A percentile compares a stretch with the other conserved stretches of the same genome.
These are phyloP conservation scores for Acanthochlamys bracteata DNA, from an alignment of 106 monocot genomes.

Conservation along the genomic window DNA sequence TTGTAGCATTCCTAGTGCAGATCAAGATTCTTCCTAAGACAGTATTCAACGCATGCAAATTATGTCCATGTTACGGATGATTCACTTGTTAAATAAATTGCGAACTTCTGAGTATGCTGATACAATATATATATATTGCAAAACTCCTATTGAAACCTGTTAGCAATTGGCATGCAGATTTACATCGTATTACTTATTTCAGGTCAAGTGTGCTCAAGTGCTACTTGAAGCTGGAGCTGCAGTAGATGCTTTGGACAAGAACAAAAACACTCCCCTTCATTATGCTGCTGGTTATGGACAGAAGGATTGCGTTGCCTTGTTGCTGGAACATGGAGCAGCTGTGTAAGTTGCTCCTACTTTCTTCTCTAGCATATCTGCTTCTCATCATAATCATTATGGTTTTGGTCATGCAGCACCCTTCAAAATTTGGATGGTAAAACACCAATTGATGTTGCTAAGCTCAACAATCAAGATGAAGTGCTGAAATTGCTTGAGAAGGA, in stretches of 20 bases:
- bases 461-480: constrained; percentile 90
- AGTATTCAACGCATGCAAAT: no score
- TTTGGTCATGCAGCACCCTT: constrained; percentile 48
- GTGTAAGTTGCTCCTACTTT: constrained; percentile 49
- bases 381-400: background rate
- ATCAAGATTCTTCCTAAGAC: no score
- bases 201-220: constrained; percentile 74
- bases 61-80: no score
- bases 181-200: constrained; percentile 1
- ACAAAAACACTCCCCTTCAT: constrained; percentile 95
- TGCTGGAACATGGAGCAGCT: constrained; percentile 76
- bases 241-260: constrained; percentile 90
- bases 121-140: no score
- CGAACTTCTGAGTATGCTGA: no score
- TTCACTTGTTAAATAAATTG: no score
- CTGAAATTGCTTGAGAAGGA: constrained; percentile 96
- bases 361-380: no score
- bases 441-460: constrained; percentile 88
- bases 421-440: constrained; percentile 95
- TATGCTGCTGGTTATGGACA: constrained; percentile 94
- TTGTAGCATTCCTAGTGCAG: no score
- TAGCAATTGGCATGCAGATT: no score
- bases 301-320: constrained; percentile 84
- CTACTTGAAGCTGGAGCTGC: constrained; percentile 83
- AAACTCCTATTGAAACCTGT: no score